Evolutionary conservation across 2,329 filamentous ascomycete genomes (phyloP).

Genomic region (Botrytis deweyae): DNA sequence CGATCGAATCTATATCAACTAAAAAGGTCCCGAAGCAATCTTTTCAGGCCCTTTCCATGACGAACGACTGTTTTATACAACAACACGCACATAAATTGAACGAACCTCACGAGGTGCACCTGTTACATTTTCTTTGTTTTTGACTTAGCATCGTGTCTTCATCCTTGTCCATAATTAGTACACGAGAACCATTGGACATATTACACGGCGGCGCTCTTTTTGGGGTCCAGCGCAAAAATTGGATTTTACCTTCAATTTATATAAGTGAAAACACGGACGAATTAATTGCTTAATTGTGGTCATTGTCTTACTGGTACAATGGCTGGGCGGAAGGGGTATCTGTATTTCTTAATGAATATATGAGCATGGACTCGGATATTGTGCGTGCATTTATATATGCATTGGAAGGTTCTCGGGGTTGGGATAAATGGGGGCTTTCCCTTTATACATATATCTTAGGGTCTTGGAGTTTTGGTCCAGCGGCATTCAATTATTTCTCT

Average conservation of each 20-base stretch:
- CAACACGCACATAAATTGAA: slow-evolving; percentile 1
- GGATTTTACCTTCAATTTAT: slow-evolving; percentile 1
- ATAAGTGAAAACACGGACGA: not conserved
- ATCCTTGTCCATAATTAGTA: slow-evolving; percentile 9
- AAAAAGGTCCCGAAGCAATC: not conserved
- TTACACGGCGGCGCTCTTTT: not conserved
- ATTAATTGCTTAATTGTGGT: not conserved
- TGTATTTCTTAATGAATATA: slow-evolving; percentile 5
- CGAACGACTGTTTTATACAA: not conserved
- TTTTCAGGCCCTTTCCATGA: not conserved
- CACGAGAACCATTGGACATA: slow-evolving; percentile 10
- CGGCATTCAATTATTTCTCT: not conserved
- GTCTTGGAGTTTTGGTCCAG: not conserved
- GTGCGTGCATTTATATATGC: not conserved
- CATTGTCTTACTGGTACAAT: not conserved
- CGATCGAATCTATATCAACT: not conserved
- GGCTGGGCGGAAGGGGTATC: not conserved
- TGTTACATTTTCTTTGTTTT: not conserved
- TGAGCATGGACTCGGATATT: slow-evolving; percentile 5
- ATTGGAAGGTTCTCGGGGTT: not conserved
- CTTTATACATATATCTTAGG: not conserved
- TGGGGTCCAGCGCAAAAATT: not conserved
- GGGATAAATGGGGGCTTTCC: not conserved
- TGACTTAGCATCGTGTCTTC: not conserved
- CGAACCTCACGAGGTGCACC: not conserved